Percentiles rank a stretch among this genome's conserved stretches.
phyloP scores from a whole-genome alignment of 441 rosid genomes.

The Brassica balearica region DNA sequence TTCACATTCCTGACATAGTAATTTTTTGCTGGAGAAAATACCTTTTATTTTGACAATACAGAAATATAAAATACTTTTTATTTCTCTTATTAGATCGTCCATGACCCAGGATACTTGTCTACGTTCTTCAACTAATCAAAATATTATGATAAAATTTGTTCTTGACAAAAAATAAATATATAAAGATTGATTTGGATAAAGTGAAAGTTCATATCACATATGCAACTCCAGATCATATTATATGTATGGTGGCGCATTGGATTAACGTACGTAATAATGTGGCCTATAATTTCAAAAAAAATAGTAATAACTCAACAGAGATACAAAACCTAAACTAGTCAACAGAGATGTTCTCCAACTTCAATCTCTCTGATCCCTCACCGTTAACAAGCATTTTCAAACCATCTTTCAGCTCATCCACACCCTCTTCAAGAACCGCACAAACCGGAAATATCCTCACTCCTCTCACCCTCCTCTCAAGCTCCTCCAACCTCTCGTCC shows the following conservation, averaged over 20 bases:
- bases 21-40: neutral
- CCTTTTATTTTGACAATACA: neutral
- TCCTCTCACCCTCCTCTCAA: conserved; percentile 65
- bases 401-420: conserved; percentile 78
- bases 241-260: neutral
- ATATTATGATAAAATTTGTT: neutral
- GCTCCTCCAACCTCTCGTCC: conserved; percentile 63
- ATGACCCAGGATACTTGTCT: neutral
- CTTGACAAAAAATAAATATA: neutral
- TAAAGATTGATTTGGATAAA: neutral
- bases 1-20: neutral
- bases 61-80: too few species aligned
- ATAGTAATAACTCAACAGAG: neutral
- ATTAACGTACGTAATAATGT: neutral
- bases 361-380: conserved; percentile 46
- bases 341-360: conserved; percentile 53
- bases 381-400: conserved; percentile 52
- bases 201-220: neutral
- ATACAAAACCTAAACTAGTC: conserved; percentile 43
- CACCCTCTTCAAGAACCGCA: conserved; percentile 87
- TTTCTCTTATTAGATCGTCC: too few species aligned
- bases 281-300: neutral
- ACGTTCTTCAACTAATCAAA: neutral
- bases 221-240: neutral
- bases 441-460: conserved; percentile 73